Conservation (phyloP, 2,329 filamentous ascomycete genomes). For the Domatiomyces catenatus region DNA sequence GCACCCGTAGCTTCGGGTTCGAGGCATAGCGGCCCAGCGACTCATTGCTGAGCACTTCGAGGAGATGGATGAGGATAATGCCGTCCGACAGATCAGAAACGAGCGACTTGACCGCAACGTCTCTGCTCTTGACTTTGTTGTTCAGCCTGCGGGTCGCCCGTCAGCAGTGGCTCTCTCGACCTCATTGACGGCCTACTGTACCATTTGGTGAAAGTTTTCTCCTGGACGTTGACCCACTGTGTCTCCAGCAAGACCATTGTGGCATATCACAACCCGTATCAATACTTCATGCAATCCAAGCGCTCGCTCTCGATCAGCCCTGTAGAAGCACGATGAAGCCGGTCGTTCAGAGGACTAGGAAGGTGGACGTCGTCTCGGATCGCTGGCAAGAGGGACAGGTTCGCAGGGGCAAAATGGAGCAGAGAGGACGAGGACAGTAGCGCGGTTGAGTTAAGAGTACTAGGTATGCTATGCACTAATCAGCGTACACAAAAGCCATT, state of each 20-base stretch:
- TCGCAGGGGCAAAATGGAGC: neutral
- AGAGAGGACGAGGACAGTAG: neutral
- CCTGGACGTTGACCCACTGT: conserved; percentile 64
- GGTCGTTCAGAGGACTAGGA: neutral
- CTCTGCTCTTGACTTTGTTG: conserved; percentile 70
- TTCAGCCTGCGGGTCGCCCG: conserved; percentile 54
- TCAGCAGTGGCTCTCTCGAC: conserved; percentile 3
- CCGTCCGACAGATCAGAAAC: conserved; percentile 85
- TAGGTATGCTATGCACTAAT: neutral
- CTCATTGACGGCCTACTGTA: conserved; percentile 22
- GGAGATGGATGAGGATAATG: conserved; percentile 87
- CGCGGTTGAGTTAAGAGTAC: neutral
- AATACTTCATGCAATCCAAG: neutral
- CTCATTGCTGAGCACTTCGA: conserved; percentile 89
- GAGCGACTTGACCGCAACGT: conserved; percentile 70
- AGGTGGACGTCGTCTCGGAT: neutral
- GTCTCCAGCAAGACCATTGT: conserved; percentile 39
- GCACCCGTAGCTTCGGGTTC: conserved; percentile 87
- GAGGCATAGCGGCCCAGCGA: conserved; percentile 93
- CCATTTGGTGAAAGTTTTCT: conserved; percentile 99
- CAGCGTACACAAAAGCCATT: neutral
- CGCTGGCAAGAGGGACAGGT: neutral
- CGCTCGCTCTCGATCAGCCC: neutral
- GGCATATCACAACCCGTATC: conserved; percentile 11
- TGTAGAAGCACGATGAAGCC: too few species aligned